phyloP scores from a whole-genome alignment of 495 filamentous ascomycete species.

The Annulohypoxylon moriforme region DNA sequence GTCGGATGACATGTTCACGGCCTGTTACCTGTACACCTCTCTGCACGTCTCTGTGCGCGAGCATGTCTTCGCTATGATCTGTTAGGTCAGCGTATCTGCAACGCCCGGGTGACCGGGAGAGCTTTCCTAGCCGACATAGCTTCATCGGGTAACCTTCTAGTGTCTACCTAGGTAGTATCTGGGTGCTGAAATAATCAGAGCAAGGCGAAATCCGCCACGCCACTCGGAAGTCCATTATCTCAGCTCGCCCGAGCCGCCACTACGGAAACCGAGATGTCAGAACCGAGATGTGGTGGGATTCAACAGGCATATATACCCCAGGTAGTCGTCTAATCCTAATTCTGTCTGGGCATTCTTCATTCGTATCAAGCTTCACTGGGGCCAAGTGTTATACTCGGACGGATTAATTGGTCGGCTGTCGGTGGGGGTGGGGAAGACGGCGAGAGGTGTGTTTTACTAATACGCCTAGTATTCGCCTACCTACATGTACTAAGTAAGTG shows the following conservation, averaged over 20 bases:
- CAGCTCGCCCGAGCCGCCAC: conserved; percentile 11
- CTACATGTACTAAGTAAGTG: not conserved
- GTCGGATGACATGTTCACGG: not conserved
- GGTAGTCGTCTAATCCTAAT: conserved; percentile 25
- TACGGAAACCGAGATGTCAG: conserved; percentile 33
- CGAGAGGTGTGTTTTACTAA: not conserved
- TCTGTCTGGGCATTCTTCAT: not conserved
- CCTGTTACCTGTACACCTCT: not conserved
- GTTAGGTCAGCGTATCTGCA: not conserved
- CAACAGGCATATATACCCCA: conserved; percentile 28
- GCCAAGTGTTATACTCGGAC: not conserved
- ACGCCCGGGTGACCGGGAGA: not conserved
- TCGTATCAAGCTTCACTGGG: conserved; percentile 2
- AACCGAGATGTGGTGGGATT: conserved; percentile 24
- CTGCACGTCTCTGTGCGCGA: not conserved
- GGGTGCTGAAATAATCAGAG: not conserved
- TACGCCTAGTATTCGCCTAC: not conserved
- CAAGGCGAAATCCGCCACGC: not conserved
- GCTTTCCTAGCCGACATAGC: not conserved
- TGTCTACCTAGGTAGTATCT: not conserved
- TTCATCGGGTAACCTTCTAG: not conserved
- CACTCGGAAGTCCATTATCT: conserved; percentile 2
- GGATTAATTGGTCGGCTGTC: not conserved
- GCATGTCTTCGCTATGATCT: not conserved
- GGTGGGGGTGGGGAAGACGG: not conserved